Base-by-base conservation (phyloP, 2,329 filamentous ascomycete genomes). In the Teratosphaeria gauchensis region DNA sequence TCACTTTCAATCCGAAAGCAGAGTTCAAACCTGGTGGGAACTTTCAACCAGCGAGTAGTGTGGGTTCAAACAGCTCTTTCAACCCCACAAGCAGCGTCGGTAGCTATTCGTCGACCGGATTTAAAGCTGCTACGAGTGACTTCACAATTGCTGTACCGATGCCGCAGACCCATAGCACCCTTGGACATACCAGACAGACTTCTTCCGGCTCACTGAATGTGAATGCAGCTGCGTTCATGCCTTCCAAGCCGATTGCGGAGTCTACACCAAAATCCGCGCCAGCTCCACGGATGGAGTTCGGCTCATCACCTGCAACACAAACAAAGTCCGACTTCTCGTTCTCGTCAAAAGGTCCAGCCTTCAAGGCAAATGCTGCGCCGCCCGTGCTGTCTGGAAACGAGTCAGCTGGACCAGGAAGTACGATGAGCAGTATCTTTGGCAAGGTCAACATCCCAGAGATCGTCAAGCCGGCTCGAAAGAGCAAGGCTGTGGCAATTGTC, bases 401-500 rank as follows among this genome's bases (percentile, higher is more conserved):
- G 4, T 19, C 42, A 48, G 42, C 42, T 48, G 42, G n/a, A 48
- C n/a, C 42, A 19, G 42, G 42, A 6, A 19, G 16, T 21, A 21
- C 21, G 62, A 66, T 48, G 61, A 66, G n/a, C 56, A 69, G 62
- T 53, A 73, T 73, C 54, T 73, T 73, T 59, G 69, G 71, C 52
- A 68, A 70, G 53, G 64, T 73, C 54, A 85, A 85, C 51, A 86
- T 92, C 80, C 33, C 79, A 14, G 85, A 89, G 24, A 80, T 84
- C 55, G 75, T 83, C 31, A 88, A 88, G 67, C 82, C 86, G 6
- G 72, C 75, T 0, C 90, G 88, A 74, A 85, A 84, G 65, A 89
- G 86, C 4, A 96, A 94, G 75, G 90, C 90, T 9, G 82, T 96
- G 57, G 88, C 91, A 0, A 95, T 96, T 62, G 75, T 92, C 9